phyloP scores from a whole-genome alignment of 106 monocot genomes.

The Dioscorea dumetorum region DNA sequence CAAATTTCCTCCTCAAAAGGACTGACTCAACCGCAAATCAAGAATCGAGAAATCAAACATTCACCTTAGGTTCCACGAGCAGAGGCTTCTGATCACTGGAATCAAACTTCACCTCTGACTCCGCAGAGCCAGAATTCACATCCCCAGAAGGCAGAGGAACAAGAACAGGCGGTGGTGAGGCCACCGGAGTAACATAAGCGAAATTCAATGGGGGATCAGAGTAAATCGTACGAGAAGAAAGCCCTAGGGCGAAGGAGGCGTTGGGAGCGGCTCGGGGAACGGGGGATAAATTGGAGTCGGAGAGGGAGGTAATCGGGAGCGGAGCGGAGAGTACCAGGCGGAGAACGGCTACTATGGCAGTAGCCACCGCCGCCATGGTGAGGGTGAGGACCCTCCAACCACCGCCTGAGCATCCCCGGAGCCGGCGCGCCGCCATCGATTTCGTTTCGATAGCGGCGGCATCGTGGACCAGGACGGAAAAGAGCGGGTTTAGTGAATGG shows the following conservation, averaged over 20 bases:
- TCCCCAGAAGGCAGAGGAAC: not conserved
- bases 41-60: not conserved
- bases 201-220: not conserved
- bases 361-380: not conserved
- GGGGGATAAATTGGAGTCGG: not conserved
- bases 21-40: not conserved
- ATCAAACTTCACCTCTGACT: not conserved
- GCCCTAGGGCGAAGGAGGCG: not conserved
- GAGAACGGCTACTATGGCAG: not conserved
- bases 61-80: not conserved
- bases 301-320: not conserved
- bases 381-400: no score
- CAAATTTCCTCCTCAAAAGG: not conserved
- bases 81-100: not conserved
- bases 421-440: not conserved
- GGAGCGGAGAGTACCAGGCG: not conserved
- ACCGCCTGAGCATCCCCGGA: not conserved
- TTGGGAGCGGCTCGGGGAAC: not conserved
- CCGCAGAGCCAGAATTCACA: not conserved
- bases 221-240: not conserved
- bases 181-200: not conserved
- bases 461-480: not conserved
- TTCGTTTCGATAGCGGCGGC: not conserved
- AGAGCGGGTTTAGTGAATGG: not conserved
- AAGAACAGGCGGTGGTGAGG: not conserved